phyloP scores from a whole-genome alignment of 2,329 filamentous ascomycete species.

The Xylaria sp. region DNA sequence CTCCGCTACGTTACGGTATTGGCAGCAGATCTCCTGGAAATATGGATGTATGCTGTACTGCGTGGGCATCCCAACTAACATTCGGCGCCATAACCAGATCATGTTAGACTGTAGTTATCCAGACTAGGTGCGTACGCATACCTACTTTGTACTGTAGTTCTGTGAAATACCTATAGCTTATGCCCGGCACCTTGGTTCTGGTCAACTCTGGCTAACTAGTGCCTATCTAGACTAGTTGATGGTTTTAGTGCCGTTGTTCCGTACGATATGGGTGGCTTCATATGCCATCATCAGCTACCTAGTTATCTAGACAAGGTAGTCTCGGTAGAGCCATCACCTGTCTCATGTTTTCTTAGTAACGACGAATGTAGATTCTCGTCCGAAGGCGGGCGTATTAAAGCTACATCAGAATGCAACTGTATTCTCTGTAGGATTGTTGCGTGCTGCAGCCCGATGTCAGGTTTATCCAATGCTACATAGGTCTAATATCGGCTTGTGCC shows the following conservation, averaged over 20 bases:
- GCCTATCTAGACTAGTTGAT: too few species aligned
- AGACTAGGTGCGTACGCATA: too few species aligned
- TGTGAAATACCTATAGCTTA: too few species aligned
- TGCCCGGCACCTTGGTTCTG: too few species aligned
- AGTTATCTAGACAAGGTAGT: too few species aligned
- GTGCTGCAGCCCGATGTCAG: not conserved
- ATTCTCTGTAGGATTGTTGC: constrained; percentile 2
- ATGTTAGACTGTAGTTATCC: too few species aligned
- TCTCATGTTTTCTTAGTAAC: not conserved
- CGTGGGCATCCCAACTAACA: not conserved
- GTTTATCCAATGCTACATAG: not conserved
- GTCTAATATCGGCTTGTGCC: constrained; percentile 7
- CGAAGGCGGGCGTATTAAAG: not conserved
- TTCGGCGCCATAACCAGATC: constrained; percentile 3
- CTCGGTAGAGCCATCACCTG: not conserved
- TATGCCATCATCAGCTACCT: not conserved
- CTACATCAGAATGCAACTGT: constrained; percentile 4
- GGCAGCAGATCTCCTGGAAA: not conserved
- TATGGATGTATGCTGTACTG: not conserved
- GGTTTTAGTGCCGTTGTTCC: too few species aligned
- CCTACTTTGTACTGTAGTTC: too few species aligned
- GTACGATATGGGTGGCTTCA: not conserved
- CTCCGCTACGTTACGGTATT: not conserved
- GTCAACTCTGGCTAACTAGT: too few species aligned
- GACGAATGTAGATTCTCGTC: not conserved